Base-by-base conservation (phyloP, 2,329 filamentous ascomycete species). In the Erysiphe neolycopersici region DNA sequence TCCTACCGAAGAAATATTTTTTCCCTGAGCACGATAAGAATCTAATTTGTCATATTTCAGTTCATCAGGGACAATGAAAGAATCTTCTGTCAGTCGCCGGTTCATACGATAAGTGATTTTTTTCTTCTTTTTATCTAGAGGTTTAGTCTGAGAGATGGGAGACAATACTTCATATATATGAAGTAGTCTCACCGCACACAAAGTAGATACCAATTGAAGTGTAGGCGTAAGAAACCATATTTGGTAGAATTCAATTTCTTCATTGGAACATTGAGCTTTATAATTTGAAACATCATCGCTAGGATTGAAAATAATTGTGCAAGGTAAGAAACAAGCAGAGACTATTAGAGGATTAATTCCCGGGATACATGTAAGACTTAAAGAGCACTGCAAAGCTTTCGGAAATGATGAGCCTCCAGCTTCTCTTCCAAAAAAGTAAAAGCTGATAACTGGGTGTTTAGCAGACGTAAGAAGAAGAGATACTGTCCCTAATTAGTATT, bases 211-310 rank as follows among this genome's bases (percentile, higher is more conserved):
- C 14, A 72, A 47, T 35, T 61, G 59, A 35, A 68, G 54, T 45
- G 68, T 58, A 19, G 57, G 54, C 5, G 54, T 59, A 2, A 71
- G 49, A 11, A 59, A 54, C 43, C 59, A 61, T 13, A 67, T 48
- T 46, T 71, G 66, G 43, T 63, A 68, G 48, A 69, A 67, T 17
- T 57, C 56, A 2, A 63, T 51, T 3, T 54, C 55, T 19, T 58
- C 48, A 3, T 56, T 48, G 10, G 53, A 45, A 42, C 64, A 62
- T 12, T 50, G 44, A 14, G 43, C 18, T 38, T 48, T 51, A 38
- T 40, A 43, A 2, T 48, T 49, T 13, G 37, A 14, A 8, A 38
- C 18, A n/a, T 32, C 14, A 4, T 35, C 37, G 37, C 37, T 43
- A 22, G 39, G 19, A 14, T 42, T 47, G 17, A 42, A 36, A 6